Conservation (phyloP, 495 filamentous ascomycete genomes). For the Trichoderma asperelloides region DNA sequence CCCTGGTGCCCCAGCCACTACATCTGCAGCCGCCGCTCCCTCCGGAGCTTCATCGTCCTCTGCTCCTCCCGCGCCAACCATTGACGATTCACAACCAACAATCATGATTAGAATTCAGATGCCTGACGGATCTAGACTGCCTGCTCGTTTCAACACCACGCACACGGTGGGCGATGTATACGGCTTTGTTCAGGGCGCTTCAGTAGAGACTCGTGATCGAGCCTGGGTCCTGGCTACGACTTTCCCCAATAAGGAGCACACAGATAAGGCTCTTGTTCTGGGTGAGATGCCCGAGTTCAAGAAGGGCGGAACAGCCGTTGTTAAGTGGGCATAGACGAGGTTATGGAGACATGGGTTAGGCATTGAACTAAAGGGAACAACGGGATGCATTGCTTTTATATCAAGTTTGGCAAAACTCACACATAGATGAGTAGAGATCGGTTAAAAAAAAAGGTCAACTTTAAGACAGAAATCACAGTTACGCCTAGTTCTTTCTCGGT, state of each 20-base stretch:
- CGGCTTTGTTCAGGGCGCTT: constrained; percentile 66
- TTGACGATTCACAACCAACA: constrained; percentile 70
- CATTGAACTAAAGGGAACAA: neutral
- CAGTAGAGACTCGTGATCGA: constrained; percentile 46
- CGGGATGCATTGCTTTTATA: neutral
- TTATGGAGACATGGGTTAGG: neutral
- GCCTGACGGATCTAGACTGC: constrained; percentile 77
- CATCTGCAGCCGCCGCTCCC: constrained; percentile 26
- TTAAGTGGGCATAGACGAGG: constrained; percentile 62
- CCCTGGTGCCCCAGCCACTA: constrained; percentile 47
- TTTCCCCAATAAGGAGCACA: constrained; percentile 90
- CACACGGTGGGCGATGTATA: constrained; percentile 92
- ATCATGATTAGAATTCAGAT: constrained; percentile 81
- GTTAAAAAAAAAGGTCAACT: neutral
- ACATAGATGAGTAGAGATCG: constrained; percentile 2
- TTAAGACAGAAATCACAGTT: neutral
- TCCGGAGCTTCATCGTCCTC: constrained; percentile 35
- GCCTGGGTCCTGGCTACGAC: constrained; percentile 85
- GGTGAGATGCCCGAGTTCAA: constrained; percentile 81
- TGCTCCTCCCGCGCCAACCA: constrained; percentile 26
- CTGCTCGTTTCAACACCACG: constrained; percentile 81
- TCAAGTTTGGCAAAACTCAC: neutral
- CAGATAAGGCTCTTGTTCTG: constrained; percentile 56
- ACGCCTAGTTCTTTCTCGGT: neutral
- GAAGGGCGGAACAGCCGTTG: constrained; percentile 68